Evolutionary conservation across 2,329 filamentous ascomycete genomes (phyloP), one percentile per base, ranked within the genome.

Genomic region (Cladosporium sp.): DNA sequence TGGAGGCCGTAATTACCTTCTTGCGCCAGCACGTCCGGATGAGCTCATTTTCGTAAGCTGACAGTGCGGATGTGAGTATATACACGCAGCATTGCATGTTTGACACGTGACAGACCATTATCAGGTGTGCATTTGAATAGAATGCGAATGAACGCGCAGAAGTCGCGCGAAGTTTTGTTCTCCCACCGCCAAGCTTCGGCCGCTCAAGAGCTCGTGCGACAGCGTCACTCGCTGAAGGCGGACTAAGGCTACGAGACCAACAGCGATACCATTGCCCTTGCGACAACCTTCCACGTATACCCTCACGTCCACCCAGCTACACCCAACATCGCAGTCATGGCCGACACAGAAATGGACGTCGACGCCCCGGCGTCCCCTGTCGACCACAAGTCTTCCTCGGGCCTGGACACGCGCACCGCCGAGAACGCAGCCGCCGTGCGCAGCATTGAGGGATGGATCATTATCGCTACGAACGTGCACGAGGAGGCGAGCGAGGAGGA

Each of bases 371-470:
- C 74, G 72, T 78, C 77, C 53, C 76, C 76, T 39, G 69, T 66
- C 56, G 60, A 69, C n/a, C 48, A 66, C 18, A 67, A 56, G 49
- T 68, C 63, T 23, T 63, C 65, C n/a, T 72, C 67, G 68, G 70
- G 68, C 66, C 65, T 73, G 71, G 87, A 90, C 74, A 90, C 92
- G 84, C 87, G 88, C 73, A 93, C 91, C 7, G 85, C 87, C 72
- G 83, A 85, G 43, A 89, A 90, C 76, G 91, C 91, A 64, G 92
- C 89, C 1, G 91, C 91, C 26, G 91, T 95, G 66, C 91, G 91
- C 73, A 93, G 90, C 64, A 93, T 95, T 75, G 91, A 95, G 79
- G 91, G 92, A 71, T 95, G 92, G 92, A 95, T 95, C 78, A 84
- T 95, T 74, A 88, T 92, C 68, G 91, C 91, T 70, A 93, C 91